Evolutionary conservation across 805 yeast genomes (phyloP).

Genomic region (Spathaspora girioi): DNA sequence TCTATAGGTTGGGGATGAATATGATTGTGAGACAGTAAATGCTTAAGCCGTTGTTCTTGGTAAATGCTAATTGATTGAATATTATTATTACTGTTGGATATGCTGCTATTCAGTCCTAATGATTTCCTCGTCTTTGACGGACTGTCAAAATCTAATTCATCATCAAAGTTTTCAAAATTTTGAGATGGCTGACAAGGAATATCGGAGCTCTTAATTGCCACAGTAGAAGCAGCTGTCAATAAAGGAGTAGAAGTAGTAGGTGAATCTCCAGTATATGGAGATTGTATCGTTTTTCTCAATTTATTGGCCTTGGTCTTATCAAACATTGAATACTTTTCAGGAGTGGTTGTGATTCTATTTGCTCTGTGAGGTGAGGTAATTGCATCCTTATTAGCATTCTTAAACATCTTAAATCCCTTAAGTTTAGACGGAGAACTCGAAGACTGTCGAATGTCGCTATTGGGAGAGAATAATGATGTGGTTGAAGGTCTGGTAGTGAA

Average conservation of each 20-base stretch:
- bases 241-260: slow-evolving; percentile 10
- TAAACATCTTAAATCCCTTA: slow-evolving; percentile 32
- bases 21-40: not conserved
- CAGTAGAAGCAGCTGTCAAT: not conserved
- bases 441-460: slow-evolving; percentile 1
- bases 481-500: slow-evolving; percentile 5
- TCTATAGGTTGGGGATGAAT: not conserved
- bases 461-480: not conserved
- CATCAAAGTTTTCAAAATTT: slow-evolving; percentile 19
- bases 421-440: slow-evolving; percentile 26
- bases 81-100: slow-evolving; percentile 7
- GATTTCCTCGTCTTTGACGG: slow-evolving; percentile 29
- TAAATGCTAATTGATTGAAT: slow-evolving; percentile 18
- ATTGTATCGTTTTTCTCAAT: slow-evolving; percentile 11
- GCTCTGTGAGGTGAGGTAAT: slow-evolving; percentile 28
- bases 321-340: slow-evolving; percentile 9
- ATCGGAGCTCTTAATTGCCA: not conserved
- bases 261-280: slow-evolving; percentile 3
- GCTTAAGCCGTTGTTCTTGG: slow-evolving; percentile 9
- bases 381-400: slow-evolving; percentile 30
- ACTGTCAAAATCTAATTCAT: slow-evolving; percentile 22
- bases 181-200: not conserved
- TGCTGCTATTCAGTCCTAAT: slow-evolving; percentile 10
- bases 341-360: slow-evolving; percentile 6
- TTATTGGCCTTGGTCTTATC: slow-evolving; percentile 10